Evolutionary conservation across 768 basidiomycete species (phyloP).

Genomic region (Tulasnella sp.): DNA sequence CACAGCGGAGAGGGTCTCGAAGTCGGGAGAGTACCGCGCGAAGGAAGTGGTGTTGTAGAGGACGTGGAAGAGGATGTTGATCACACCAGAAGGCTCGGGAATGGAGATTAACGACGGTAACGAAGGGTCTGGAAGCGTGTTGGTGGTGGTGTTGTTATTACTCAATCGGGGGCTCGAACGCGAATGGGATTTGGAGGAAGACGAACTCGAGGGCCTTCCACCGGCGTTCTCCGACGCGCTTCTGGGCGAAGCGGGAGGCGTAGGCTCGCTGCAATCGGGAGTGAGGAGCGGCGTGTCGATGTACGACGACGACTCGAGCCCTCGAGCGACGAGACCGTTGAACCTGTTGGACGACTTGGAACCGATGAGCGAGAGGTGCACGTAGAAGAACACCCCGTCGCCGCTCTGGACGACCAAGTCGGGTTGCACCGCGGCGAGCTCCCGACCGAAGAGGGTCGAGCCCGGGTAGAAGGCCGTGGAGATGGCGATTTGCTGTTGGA

Average conservation of each 20-base stretch:
- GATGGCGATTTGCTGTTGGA: slow-evolving; percentile 49
- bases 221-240: neutral
- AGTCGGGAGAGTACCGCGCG: slow-evolving; percentile 23
- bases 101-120: slow-evolving; percentile 35
- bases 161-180: neutral
- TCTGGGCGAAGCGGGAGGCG: neutral
- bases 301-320: neutral
- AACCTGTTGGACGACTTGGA: slow-evolving; percentile 54
- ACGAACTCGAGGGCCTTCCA: neutral
- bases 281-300: slow-evolving; percentile 9
- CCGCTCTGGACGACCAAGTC: slow-evolving; percentile 57
- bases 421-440: slow-evolving; percentile 5
- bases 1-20: slow-evolving; percentile 44
- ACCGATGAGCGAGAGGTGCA: slow-evolving; percentile 49
- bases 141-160: neutral
- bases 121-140: neutral
- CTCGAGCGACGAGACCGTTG: slow-evolving; percentile 31
- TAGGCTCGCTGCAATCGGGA: neutral
- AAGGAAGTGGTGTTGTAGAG: slow-evolving; percentile 13
- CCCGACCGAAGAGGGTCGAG: slow-evolving; percentile 35
- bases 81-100: slow-evolving; percentile 35
- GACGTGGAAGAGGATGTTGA: slow-evolving; percentile 18
- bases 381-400: slow-evolving; percentile 78
- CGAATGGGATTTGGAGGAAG: neutral
- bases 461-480: slow-evolving; percentile 75